A percentile compares a stretch with the other conserved stretches of the same genome.
Conservation (phyloP, 179 eudicot species). For the Vitellaria paradoxa region DNA sequence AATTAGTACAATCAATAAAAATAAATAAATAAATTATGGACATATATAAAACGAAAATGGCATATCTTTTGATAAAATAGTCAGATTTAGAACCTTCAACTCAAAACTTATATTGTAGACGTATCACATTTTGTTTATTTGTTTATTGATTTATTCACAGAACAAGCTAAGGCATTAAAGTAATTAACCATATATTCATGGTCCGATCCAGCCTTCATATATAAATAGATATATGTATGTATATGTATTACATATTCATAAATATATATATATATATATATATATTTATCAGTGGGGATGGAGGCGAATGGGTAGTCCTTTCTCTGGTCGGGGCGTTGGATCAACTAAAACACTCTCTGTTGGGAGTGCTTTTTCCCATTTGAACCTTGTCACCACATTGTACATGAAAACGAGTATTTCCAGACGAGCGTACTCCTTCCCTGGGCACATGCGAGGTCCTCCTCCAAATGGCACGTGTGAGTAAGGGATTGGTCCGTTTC, state of each 20-base stretch:
- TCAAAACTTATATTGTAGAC: too few species aligned
- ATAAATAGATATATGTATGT: not conserved
- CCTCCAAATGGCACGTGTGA: constrained; percentile 39
- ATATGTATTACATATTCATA: too few species aligned
- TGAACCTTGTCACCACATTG: constrained; percentile 22
- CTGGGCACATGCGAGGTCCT: constrained; percentile 40
- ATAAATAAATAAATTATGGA: too few species aligned
- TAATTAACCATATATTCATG: not conserved
- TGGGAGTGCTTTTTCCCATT: constrained; percentile 32
- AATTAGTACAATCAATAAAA: too few species aligned
- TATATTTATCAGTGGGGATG: constrained; percentile 22
- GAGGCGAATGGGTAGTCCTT: constrained; percentile 37
- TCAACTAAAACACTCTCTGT: constrained; percentile 33
- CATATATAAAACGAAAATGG: too few species aligned
- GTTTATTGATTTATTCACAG: too few species aligned
- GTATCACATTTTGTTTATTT: too few species aligned
- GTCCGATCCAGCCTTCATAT: not conserved
- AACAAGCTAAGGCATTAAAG: too few species aligned
- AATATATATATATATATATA: too few species aligned
- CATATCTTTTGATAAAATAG: too few species aligned
- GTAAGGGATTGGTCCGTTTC: constrained; percentile 26
- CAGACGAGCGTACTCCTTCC: not conserved
- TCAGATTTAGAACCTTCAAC: too few species aligned
- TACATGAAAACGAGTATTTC: constrained; percentile 25
- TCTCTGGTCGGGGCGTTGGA: constrained; percentile 41